Conservation (phyloP, 2,329 filamentous ascomycete species). For the Fusarium udum region DNA sequence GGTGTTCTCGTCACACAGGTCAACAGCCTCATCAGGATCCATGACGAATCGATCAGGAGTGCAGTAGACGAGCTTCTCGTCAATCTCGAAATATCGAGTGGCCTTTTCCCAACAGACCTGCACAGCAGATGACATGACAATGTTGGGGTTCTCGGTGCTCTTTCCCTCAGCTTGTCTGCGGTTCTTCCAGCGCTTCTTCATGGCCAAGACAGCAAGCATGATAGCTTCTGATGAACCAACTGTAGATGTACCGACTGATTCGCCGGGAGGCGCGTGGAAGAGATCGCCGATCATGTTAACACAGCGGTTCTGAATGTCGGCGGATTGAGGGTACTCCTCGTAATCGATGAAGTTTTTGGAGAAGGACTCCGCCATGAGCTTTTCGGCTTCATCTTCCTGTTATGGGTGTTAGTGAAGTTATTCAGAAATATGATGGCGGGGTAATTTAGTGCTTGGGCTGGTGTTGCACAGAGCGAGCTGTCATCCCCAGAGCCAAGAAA, state of each 20-base stretch:
- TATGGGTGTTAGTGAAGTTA: constrained; percentile 28
- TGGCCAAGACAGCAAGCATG: constrained; percentile 84
- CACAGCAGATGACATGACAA: constrained; percentile 95
- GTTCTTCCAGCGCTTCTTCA: constrained; percentile 96
- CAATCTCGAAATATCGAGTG: constrained; percentile 88
- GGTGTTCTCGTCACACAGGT: constrained; percentile 72
- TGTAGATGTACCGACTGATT: constrained; percentile 85
- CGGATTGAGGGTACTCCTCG: constrained; percentile 83
- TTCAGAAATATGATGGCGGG: constrained; percentile 10
- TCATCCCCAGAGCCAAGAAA: constrained; percentile 28
- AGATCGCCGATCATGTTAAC: constrained; percentile 90
- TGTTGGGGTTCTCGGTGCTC: constrained; percentile 82
- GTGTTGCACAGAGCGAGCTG: neutral
- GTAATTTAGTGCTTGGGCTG: constrained; percentile 3
- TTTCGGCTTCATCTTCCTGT: constrained; percentile 91
- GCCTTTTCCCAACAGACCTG: constrained; percentile 99
- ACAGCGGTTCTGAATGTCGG: constrained; percentile 91
- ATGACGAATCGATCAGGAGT: constrained; percentile 69
- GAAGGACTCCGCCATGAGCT: constrained; percentile 92
- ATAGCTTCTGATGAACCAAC: constrained; percentile 92
- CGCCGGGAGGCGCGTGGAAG: constrained; percentile 79
- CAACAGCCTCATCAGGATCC: constrained; percentile 69
- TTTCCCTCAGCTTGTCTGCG: constrained; percentile 85
- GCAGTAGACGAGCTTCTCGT: constrained; percentile 82
- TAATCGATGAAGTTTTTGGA: constrained; percentile 97